Evolutionary conservation across 176 grass and related monocot genomes (phyloP).

Genomic region (Zoysia japonica): DNA sequence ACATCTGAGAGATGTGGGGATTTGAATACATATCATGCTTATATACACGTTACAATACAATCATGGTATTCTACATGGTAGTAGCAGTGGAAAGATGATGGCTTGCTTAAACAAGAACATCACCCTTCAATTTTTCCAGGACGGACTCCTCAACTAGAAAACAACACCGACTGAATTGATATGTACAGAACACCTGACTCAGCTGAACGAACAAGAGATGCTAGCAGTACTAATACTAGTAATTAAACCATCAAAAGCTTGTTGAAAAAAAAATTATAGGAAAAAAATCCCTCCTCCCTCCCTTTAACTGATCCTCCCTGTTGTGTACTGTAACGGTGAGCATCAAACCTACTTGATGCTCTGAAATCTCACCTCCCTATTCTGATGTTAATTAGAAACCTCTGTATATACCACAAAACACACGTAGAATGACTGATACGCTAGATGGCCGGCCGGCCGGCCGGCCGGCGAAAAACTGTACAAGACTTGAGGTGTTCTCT

Average conservation of each 20-base stretch:
- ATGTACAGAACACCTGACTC: constrained; percentile 39
- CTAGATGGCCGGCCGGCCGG: not conserved
- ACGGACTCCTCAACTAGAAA: constrained; percentile 14
- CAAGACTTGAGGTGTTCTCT: constrained; percentile 31
- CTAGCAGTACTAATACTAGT: not conserved
- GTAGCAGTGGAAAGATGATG: not conserved
- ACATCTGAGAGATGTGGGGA: not conserved
- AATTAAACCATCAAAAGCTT: not conserved
- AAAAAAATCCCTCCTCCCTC: constrained; percentile 12
- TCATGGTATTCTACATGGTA: constrained; percentile 35
- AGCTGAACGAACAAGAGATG: constrained; percentile 33
- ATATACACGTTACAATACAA: constrained; percentile 41
- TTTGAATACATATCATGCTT: constrained; percentile 32
- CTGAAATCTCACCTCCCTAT: constrained; percentile 25
- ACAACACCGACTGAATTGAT: constrained; percentile 16
- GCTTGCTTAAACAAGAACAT: constrained; percentile 10
- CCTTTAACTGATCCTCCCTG: constrained; percentile 15
- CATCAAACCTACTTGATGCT: constrained; percentile 23
- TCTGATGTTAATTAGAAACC: constrained; percentile 48
- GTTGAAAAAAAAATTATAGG: not conserved
- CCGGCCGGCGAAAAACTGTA: constrained; percentile 54
- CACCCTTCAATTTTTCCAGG: not conserved
- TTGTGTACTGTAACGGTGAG: constrained; percentile 27
- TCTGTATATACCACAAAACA: constrained; percentile 46
- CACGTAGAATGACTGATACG: constrained; percentile 18